phyloP scores from a whole-genome alignment of 257 asterid genomes.

The Penstemon newberryi region DNA sequence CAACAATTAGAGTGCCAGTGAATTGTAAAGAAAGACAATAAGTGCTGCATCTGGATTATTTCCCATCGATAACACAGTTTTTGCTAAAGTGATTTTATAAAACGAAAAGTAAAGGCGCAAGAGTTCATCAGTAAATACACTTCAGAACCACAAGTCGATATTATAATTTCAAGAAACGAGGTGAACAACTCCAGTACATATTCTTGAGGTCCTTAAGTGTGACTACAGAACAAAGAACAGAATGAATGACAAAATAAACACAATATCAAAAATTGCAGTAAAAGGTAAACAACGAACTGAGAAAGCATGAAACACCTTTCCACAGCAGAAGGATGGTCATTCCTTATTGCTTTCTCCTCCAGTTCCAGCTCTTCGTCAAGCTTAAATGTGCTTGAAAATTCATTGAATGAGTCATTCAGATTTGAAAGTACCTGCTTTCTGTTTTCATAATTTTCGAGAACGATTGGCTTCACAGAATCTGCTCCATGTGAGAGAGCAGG shows the following conservation, averaged over 20 bases:
- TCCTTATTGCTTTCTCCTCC: slow-evolving; percentile 44
- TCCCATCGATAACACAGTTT: not conserved
- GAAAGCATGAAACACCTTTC: slow-evolving; percentile 46
- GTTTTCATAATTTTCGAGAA: slow-evolving; percentile 27
- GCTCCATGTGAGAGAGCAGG: slow-evolving; percentile 33
- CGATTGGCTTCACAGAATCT: slow-evolving; percentile 27
- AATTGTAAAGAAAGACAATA: no score
- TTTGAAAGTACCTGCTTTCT: slow-evolving; percentile 32
- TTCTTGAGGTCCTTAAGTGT: slow-evolving; percentile 7
- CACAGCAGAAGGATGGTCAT: slow-evolving; percentile 36
- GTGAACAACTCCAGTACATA: slow-evolving; percentile 3
- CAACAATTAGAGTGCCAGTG: no score
- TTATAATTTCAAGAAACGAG: not conserved
- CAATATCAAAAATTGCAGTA: not conserved
- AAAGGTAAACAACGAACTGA: slow-evolving; percentile 18
- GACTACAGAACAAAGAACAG: not conserved
- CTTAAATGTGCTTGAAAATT: slow-evolving; percentile 68
- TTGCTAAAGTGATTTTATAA: no score
- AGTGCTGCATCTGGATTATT: no score
- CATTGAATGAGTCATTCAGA: slow-evolving; percentile 48
- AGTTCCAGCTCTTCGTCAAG: slow-evolving; percentile 83
- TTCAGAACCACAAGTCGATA: no score
- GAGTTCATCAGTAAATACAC: not conserved
- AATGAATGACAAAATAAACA: no score
- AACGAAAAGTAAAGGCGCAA: not conserved